Percentiles rank a stretch among this genome's conserved stretches.
These are phyloP conservation scores for Handroanthus guayacan DNA, from an alignment of 257 asterid genomes.

Conservation along the genomic window DNA sequence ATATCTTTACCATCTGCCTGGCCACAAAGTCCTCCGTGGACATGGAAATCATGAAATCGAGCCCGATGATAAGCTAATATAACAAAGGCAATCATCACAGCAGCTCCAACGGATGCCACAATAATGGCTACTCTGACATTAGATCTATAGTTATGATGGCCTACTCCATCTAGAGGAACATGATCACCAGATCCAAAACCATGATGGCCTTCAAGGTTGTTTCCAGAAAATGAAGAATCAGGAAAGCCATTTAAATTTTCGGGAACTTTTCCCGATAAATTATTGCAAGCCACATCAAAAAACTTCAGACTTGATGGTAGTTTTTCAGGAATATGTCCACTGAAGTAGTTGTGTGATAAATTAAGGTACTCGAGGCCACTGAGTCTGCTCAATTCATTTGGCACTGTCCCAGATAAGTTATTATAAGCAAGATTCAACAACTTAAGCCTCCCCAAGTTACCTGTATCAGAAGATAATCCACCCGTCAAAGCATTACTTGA, in stretches of 20 bases:
- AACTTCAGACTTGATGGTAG: slow-evolving; percentile 56
- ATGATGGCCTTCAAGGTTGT: slow-evolving; percentile 33
- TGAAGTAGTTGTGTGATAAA: slow-evolving; percentile 67
- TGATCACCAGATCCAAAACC: slow-evolving; percentile 18
- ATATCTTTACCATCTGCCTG: slow-evolving; percentile 57
- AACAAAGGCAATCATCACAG: slow-evolving; percentile 66
- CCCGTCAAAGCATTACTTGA: slow-evolving; percentile 67
- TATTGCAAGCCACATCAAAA: slow-evolving; percentile 68
- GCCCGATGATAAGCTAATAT: slow-evolving; percentile 70
- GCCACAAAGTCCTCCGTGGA: slow-evolving; percentile 52
- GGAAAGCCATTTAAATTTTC: slow-evolving; percentile 60
- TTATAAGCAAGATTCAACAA: slow-evolving; percentile 68
- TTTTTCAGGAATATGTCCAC: slow-evolving; percentile 62
- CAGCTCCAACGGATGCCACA: slow-evolving; percentile 76
- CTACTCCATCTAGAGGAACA: slow-evolving; percentile 30
- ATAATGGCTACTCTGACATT: slow-evolving; percentile 66
- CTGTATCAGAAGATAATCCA: slow-evolving; percentile 58
- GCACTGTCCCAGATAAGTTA: slow-evolving; percentile 67
- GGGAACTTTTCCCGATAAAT: slow-evolving; percentile 63
- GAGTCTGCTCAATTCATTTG: slow-evolving; percentile 63
- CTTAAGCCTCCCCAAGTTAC: slow-evolving; percentile 64
- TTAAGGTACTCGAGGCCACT: slow-evolving; percentile 63
- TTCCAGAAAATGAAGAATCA: slow-evolving; percentile 73
- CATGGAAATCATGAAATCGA: slow-evolving; percentile 56
- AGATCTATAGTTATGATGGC: slow-evolving; percentile 50